Percentiles rank a stretch among this genome's conserved stretches.
Evolutionary conservation across 2,329 filamentous ascomycete genomes (phyloP).

Genomic region (Aspergillus quadricinctus): DNA sequence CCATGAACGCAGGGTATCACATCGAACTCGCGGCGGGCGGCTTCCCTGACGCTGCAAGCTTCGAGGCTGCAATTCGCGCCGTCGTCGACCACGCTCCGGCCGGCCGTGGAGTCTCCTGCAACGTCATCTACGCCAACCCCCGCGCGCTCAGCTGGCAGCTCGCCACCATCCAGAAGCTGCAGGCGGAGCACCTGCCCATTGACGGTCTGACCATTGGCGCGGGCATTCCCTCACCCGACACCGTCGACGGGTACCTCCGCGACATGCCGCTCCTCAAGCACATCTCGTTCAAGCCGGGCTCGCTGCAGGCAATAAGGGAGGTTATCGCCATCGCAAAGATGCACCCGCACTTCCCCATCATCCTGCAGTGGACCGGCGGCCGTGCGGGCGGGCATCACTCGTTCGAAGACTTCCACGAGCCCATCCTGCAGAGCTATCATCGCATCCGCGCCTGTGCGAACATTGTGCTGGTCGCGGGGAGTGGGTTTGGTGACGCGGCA

Average conservation of each 20-base stretch:
- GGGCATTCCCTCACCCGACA: slow-evolving; percentile 88
- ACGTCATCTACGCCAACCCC: slow-evolving; percentile 54
- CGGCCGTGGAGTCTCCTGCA: slow-evolving; percentile 51
- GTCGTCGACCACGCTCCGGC: too few species aligned
- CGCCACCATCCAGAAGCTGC: too few species aligned
- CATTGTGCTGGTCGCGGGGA: slow-evolving; percentile 83
- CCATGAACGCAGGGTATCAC: too few species aligned
- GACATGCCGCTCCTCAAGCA: slow-evolving; percentile 90
- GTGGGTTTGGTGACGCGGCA: slow-evolving; percentile 83
- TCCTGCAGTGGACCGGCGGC: slow-evolving; percentile 92
- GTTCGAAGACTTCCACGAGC: slow-evolving; percentile 91
- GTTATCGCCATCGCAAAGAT: slow-evolving; percentile 91
- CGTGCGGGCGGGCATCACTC: slow-evolving; percentile 93
- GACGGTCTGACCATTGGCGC: slow-evolving; percentile 89
- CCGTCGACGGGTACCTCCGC: slow-evolving; percentile 89
- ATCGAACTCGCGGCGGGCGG: too few species aligned
- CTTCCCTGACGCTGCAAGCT: too few species aligned
- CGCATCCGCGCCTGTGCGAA: slow-evolving; percentile 69
- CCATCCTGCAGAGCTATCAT: slow-evolving; percentile 82
- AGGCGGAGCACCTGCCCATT: too few species aligned
- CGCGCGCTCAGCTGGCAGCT: too few species aligned
- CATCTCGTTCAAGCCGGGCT: slow-evolving; percentile 91
- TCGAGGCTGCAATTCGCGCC: too few species aligned
- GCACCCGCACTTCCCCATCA: slow-evolving; percentile 89
- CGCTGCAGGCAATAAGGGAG: slow-evolving; percentile 77